Evolutionary conservation across 2,329 filamentous ascomycete species (phyloP), one percentile per base, ranked within the genome.

Genomic region (Botryosphaeria dothidea): DNA sequence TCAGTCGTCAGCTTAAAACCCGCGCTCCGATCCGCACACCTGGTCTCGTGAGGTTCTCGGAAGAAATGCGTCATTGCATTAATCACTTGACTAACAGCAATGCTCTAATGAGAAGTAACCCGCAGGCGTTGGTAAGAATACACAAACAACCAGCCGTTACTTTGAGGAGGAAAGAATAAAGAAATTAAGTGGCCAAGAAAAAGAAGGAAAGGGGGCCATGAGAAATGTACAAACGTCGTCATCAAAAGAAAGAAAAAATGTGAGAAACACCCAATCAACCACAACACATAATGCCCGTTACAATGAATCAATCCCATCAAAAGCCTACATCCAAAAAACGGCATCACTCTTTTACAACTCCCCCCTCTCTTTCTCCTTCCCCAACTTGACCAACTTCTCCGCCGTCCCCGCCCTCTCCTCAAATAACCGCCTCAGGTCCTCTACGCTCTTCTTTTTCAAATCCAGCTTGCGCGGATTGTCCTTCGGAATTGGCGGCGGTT

Each of bases 401-500:
- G 74, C 80, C 15, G 79, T 79, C 2, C 75, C 78, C 7, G 77
- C 79, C 49, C 81, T 70, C 68, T 83, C 81, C 69, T 84, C 82
- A 66, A 83, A 84, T 62, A 83, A 68, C 67, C 78, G 70, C 62
- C 81, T 71, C 66, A 84, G 67, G 70, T 83, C 80, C 51, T 83
- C 81, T 4, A 84, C 82, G 19, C 76, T 79, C 52, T 77, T 72
- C 68, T 82, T 81, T 68, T 78, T 78, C 46, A 82, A 48, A 46
- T 80, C 78, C 36, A 82, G 69, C 62, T 73, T 79, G 62, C 74
- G 66, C 25, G 61, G 66, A 21, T 57, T 54, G 7, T 65, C 68
- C 19, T 70, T 70, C 13, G 65, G 49, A 19, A 62, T 46, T 13
- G 64, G 49, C 4, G 70, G 66, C 1, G 72, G 68, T 56, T 82